These are phyloP conservation scores for Coemansia sp. DNA, from an alignment of 192 early-diverging fungal genomes.

Conservation along the genomic window DNA sequence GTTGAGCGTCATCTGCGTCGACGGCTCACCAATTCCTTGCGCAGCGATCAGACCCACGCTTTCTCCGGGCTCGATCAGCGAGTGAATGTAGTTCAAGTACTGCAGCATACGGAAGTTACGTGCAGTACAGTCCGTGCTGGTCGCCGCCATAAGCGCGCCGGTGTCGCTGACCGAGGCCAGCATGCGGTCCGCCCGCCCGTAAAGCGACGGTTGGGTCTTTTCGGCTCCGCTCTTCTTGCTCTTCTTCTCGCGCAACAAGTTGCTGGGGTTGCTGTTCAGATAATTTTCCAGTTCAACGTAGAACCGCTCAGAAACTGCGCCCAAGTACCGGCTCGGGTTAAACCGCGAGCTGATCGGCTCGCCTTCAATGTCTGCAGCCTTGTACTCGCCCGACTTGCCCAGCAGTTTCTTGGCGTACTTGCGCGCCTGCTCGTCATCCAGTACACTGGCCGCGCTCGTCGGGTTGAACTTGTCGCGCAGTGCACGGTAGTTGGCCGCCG, in stretches of 20 bases:
- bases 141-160: constrained; percentile 54
- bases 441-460: constrained; percentile 56
- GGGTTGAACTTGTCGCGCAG: constrained; percentile 82
- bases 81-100: constrained; percentile 93
- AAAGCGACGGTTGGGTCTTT: constrained; percentile 54
- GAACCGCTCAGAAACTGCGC: constrained; percentile 89
- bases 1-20: constrained; percentile 99
- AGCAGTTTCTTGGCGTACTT: constrained; percentile 73
- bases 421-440: constrained; percentile 75
- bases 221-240: constrained; percentile 7
- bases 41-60: constrained; percentile 96
- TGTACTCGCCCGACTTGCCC: constrained; percentile 64
- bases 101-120: constrained; percentile 87
- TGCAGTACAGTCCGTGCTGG: constrained; percentile 61
- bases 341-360: constrained; percentile 81
- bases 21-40: constrained; percentile 97
- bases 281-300: constrained; percentile 64
- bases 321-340: constrained; percentile 81
- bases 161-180: constrained; percentile 65
- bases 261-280: constrained; percentile 35
- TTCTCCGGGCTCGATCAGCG: constrained; percentile 96
- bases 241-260: constrained; percentile 40
- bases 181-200: constrained; percentile 58
- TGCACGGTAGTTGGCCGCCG: constrained; percentile 84
- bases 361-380: constrained; percentile 6